A percentile compares a stretch with the other conserved stretches of the same genome.
Conservation (phyloP, 169 alveolate species). For the Plasmodium sp. region DNA sequence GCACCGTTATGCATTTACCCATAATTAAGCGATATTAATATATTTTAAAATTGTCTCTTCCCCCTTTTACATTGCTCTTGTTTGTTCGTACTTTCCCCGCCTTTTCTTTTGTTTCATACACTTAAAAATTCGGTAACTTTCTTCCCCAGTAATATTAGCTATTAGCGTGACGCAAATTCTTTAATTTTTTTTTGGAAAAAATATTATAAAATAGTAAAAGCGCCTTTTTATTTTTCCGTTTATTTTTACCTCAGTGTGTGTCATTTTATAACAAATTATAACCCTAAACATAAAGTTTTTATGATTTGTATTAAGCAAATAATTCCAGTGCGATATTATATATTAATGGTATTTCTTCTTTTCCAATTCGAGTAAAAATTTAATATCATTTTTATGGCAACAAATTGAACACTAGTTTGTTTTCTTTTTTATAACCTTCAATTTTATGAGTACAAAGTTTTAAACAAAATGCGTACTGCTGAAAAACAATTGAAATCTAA, state of each 20-base stretch:
- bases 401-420: not conserved
- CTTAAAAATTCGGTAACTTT: not conserved
- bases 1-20: not conserved
- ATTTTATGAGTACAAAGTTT: not conserved
- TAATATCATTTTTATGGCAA: not conserved
- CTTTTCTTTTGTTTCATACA: not conserved
- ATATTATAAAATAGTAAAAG: not conserved
- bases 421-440: not conserved
- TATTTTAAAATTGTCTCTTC: not conserved
- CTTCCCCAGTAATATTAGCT: not conserved
- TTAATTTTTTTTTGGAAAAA: not conserved
- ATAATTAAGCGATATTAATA: not conserved
- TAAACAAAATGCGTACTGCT: not conserved
- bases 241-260: not conserved
- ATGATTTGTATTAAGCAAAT: not conserved
- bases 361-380: not conserved
- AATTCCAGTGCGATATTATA: not conserved
- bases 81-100: not conserved
- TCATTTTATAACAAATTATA: not conserved
- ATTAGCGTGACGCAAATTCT: not conserved
- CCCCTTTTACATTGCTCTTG: not conserved
- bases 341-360: not conserved
- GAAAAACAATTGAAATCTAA: not conserved
- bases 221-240: not conserved
- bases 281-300: not conserved